Base-by-base conservation (phyloP, 2,329 filamentous ascomycete genomes). In the Phialophora verrucosa region DNA sequence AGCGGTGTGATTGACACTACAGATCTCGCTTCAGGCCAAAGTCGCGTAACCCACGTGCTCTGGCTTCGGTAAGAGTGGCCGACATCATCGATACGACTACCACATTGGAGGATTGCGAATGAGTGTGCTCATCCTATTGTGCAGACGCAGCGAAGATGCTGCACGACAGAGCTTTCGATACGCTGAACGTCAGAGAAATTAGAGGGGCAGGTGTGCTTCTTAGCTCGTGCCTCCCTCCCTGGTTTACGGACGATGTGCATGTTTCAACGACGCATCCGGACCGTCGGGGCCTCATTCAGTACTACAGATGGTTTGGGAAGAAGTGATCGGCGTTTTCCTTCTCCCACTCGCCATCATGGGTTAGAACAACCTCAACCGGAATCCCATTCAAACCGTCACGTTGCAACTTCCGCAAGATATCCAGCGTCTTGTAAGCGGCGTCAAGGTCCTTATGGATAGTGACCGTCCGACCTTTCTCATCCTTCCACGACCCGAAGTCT, bases 381-480 rank as follows among this genome's bases (percentile, higher is more conserved):
- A 10, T 32, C 32, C 10, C 69, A 35, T 65, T 62, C 17, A 69
- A 31, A 5, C 31, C 55, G 12, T 61, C 65, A 10, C 54, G 53
- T 50, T 55, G 25, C 25, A 65, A 49, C 29, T 50, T 25, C n/a
- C 59, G 57, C 49, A 85, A 77, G 32, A 77, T 70, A 38, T 73
- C 68, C 57, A 85, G 78, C 29, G 80, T 83, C 67, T 73, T 69
- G 67, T 73, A 76, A 14, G 84, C 84, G 12, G 68, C 71, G 10
- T 77, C 74, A 12, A 78, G 81, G 73, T 86, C 77, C 11, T 80
- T 75, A 75, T 86, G 84, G 59, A 86, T 83, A 70, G 83, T 84
- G 55, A 81, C 74, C 62, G 73, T 54, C 4, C 77, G 76, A 0
- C 83, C 83, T 27, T 73, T 74, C 1, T 77, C 78, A 69, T 83